These are phyloP conservation scores for Ceratobasidium sp. DNA, from an alignment of 1,284 basidiomycete genomes.

Conservation along the genomic window DNA sequence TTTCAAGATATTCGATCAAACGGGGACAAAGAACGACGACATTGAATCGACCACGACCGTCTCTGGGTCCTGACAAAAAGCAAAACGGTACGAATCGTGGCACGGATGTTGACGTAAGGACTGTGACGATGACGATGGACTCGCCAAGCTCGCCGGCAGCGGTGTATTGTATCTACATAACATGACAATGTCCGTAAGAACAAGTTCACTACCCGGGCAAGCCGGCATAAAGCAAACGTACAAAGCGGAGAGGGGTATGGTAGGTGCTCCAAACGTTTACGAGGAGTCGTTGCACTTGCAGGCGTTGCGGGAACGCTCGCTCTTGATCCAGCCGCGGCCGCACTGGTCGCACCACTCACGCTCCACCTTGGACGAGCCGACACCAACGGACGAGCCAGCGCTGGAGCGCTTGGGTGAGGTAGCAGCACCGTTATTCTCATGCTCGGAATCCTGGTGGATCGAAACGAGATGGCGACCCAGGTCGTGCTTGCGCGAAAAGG, in stretches of 20 bases:
- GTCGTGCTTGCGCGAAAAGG: conserved; percentile 92
- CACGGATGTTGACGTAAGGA: conserved; percentile 64
- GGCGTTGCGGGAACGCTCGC: conserved; percentile 68
- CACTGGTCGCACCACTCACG: conserved; percentile 80
- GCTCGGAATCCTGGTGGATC: conserved; percentile 74
- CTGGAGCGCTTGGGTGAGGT: conserved; percentile 37
- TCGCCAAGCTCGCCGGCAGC: conserved; percentile 54
- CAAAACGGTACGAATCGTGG: conserved; percentile 73
- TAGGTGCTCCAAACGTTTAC: conserved; percentile 43
- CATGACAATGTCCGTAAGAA: conserved; percentile 37
- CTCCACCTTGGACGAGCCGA: conserved; percentile 27
- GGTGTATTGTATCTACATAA: conserved; percentile 47
- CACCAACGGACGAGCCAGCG: conserved; percentile 19
- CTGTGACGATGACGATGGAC: conserved; percentile 60
- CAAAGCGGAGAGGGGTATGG: conserved; percentile 29
- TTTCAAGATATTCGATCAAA: conserved; percentile 2
- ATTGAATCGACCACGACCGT: conserved; percentile 66
- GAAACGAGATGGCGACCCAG: conserved; percentile 86
- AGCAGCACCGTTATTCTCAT: conserved; percentile 33
- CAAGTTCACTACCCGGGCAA: conserved; percentile 50
- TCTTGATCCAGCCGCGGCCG: conserved; percentile 73
- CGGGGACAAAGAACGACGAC: conserved; percentile 32
- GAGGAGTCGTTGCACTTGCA: conserved; percentile 48
- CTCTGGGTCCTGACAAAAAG: conserved; percentile 65
- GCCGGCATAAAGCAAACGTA: conserved; percentile 52